Conservation (phyloP, 768 basidiomycete genomes). For the Mycena polygramma region DNA sequence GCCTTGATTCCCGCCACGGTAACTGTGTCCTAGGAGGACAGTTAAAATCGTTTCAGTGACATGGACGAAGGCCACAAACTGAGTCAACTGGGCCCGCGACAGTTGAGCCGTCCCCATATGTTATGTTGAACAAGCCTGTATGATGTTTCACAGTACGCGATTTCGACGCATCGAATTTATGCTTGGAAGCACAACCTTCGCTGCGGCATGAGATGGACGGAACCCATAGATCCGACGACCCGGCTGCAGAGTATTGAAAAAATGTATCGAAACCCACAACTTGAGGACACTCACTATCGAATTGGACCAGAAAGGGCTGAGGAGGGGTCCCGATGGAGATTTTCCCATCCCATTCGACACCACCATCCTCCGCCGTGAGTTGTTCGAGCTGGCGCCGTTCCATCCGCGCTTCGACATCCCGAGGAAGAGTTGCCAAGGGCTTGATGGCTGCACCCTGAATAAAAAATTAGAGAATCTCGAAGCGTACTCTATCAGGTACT, state of each 20-base stretch:
- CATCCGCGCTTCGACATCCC: constrained; percentile 18
- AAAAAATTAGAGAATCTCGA: not conserved
- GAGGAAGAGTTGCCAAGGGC: constrained; percentile 39
- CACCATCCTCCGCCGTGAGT: constrained; percentile 49
- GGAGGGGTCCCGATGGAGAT: constrained; percentile 55
- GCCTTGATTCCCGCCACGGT: constrained; percentile 34
- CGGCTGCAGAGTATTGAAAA: constrained; percentile 6
- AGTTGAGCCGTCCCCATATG: not conserved
- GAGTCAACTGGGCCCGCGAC: not conserved
- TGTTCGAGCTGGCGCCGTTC: constrained; percentile 47
- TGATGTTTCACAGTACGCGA: constrained; percentile 47
- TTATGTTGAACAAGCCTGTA: constrained; percentile 27
- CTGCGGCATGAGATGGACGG: constrained; percentile 20
- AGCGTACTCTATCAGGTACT: not conserved
- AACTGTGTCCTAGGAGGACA: constrained; percentile 11
- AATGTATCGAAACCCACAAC: not conserved
- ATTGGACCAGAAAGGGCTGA: constrained; percentile 53
- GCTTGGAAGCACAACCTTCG: constrained; percentile 44
- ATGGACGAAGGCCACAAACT: not conserved
- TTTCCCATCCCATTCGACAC: constrained; percentile 55
- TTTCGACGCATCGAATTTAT: constrained; percentile 42
- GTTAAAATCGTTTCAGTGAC: not conserved
- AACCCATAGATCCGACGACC: constrained; percentile 32
- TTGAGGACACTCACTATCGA: constrained; percentile 49
- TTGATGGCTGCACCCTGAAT: constrained; percentile 47